Conservation (phyloP, 345 rosid genomes). For the Euphorbia tirucalli region DNA sequence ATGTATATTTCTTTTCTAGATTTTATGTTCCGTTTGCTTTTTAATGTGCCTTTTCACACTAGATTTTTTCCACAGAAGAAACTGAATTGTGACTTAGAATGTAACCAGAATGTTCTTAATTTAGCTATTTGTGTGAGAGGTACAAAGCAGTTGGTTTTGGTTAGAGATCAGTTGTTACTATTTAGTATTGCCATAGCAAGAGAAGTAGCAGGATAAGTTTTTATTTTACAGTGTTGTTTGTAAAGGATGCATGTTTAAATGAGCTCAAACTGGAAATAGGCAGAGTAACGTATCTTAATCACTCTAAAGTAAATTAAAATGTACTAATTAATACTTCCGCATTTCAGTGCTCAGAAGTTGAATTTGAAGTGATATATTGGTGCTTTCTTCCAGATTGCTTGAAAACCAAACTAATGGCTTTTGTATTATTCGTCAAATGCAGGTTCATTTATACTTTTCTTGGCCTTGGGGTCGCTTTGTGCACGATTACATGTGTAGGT, state of each 20-base stretch:
- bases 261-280: neutral
- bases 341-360: neutral
- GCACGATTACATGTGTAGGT: slow-evolving; percentile 71
- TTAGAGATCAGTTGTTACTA: neutral
- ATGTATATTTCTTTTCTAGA: neutral
- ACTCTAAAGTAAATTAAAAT: neutral
- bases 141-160: neutral
- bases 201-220: neutral
- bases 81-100: neutral
- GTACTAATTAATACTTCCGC: neutral
- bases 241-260: neutral
- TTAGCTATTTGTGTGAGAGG: neutral
- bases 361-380: neutral
- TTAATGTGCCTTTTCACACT: neutral
- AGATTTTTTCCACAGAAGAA: neutral
- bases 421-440: slow-evolving; percentile 25
- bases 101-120: neutral
- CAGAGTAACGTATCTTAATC: neutral
- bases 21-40: neutral
- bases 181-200: neutral
- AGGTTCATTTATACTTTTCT: slow-evolving; percentile 84
- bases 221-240: neutral
- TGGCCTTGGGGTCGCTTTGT: slow-evolving; percentile 60
- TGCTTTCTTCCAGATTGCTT: slow-evolving; percentile 12
- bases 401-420: neutral